Conservation (phyloP, 805 yeast species). For the Sugiyamaella lignohabitans region DNA sequence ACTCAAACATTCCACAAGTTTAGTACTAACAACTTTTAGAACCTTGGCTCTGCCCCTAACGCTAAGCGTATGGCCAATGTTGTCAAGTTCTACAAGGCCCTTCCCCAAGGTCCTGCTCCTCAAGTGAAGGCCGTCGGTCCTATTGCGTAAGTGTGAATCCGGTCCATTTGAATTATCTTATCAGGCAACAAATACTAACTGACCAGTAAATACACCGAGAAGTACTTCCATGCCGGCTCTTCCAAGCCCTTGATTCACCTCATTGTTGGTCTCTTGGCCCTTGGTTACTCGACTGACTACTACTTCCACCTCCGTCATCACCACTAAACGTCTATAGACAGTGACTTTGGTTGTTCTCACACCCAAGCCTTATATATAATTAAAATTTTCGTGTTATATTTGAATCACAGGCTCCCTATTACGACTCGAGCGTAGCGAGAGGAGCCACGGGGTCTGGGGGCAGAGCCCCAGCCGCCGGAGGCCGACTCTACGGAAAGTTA, state of each 20-base stretch:
- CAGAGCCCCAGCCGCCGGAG: no score
- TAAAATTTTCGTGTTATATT: no score
- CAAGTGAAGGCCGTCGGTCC: slow-evolving; percentile 49
- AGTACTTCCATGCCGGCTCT: slow-evolving; percentile 28
- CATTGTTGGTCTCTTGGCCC: slow-evolving; percentile 56
- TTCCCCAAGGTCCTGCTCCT: slow-evolving; percentile 91
- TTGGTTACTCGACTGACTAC: slow-evolving; percentile 91
- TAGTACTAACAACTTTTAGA: slow-evolving; percentile 42
- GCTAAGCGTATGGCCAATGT: slow-evolving; percentile 96
- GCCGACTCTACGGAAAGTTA: no score
- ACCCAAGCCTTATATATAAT: no score
- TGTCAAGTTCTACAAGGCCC: slow-evolving; percentile 89
- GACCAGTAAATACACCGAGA: slow-evolving; percentile 17
- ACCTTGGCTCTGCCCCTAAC: slow-evolving; percentile 91
- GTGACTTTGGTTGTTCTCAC: no score
- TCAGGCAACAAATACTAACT: background rate
- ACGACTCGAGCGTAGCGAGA: no score
- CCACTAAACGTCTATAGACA: slow-evolving; percentile 12
- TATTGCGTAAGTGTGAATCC: slow-evolving; percentile 6
- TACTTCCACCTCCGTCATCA: slow-evolving; percentile 61
- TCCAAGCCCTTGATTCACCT: slow-evolving; percentile 49
- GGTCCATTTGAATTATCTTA: no score
- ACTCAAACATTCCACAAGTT: no score
- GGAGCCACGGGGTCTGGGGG: no score
- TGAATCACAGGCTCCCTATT: no score